phyloP scores from a whole-genome alignment of 2,329 filamentous ascomycete genomes.

The Phialophora expanda region DNA sequence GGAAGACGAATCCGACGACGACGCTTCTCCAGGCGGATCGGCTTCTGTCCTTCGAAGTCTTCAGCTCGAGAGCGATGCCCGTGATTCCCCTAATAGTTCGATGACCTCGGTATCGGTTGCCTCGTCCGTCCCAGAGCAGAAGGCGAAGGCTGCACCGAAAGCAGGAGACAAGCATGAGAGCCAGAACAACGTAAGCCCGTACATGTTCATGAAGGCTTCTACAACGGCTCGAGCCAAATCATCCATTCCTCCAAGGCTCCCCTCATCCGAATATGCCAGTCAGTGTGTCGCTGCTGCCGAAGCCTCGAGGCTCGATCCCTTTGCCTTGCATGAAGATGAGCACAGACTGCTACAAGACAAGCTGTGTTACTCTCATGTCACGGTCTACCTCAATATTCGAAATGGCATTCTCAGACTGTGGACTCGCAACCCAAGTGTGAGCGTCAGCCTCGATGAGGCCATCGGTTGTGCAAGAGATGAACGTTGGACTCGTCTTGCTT shows the following conservation, averaged over 20 bases:
- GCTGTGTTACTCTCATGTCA: constrained; percentile 86
- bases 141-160: constrained; percentile 35
- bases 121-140: constrained; percentile 38
- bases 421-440: constrained; percentile 82
- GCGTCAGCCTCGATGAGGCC: constrained; percentile 82
- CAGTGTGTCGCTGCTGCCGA: constrained; percentile 91
- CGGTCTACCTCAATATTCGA: constrained; percentile 92
- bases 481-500: constrained; percentile 87
- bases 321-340: constrained; percentile 82
- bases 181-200: constrained; percentile 32
- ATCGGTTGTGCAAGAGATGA: constrained; percentile 86
- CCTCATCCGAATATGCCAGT: constrained; percentile 78
- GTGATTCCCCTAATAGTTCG: constrained; percentile 43
- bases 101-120: constrained; percentile 42
- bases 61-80: constrained; percentile 39
- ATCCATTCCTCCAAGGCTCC: constrained; percentile 78
- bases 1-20: constrained; percentile 44
- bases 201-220: constrained; percentile 42
- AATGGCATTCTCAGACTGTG: constrained; percentile 92
- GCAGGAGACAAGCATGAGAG: constrained; percentile 28
- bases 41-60: constrained; percentile 37
- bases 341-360: constrained; percentile 79
- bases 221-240: constrained; percentile 72
- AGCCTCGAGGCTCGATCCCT: constrained; percentile 86
- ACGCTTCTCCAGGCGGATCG: constrained; percentile 37